Percentiles rank a stretch among this genome's conserved stretches.
Conservation (phyloP, 2,329 filamentous ascomycete species). For the Botrytis elliptica region DNA sequence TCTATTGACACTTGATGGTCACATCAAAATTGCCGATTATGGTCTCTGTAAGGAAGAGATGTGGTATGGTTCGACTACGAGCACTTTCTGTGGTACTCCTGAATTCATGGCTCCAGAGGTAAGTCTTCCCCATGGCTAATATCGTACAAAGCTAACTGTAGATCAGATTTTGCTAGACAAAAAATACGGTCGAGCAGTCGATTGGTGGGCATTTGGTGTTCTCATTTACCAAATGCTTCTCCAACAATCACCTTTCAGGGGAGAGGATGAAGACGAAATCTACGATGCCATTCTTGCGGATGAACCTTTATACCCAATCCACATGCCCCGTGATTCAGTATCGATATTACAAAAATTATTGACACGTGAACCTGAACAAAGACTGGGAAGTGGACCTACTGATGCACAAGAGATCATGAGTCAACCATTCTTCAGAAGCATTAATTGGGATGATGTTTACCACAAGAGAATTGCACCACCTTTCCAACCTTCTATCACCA, state of each 20-base stretch:
- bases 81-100: conserved; percentile 98
- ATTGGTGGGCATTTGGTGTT: conserved; percentile 99
- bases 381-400: conserved; percentile 89
- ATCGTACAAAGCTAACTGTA: conserved; percentile 34
- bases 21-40: conserved; percentile 98
- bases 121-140: conserved; percentile 39
- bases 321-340: conserved; percentile 97
- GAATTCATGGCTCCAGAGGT: conserved; percentile 99
- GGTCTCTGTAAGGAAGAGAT: conserved; percentile 99
- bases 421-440: conserved; percentile 95
- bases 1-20: conserved; percentile 87
- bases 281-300: conserved; percentile 98
- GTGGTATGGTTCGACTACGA: conserved; percentile 97
- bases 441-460: conserved; percentile 99
- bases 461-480: conserved; percentile 88
- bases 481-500: conserved; percentile 87
- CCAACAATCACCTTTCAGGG: conserved; percentile 97
- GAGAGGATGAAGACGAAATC: conserved; percentile 98
- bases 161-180: conserved; percentile 89
- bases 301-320: conserved; percentile 95
- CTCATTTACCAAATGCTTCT: conserved; percentile 99
- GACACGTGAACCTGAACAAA: conserved; percentile 89
- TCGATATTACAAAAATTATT: conserved; percentile 97
- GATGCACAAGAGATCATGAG: conserved; percentile 99
- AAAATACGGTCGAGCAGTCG: conserved; percentile 94